phyloP scores from a whole-genome alignment of 208 protist species.

The Wallacemonas sp. region DNA sequence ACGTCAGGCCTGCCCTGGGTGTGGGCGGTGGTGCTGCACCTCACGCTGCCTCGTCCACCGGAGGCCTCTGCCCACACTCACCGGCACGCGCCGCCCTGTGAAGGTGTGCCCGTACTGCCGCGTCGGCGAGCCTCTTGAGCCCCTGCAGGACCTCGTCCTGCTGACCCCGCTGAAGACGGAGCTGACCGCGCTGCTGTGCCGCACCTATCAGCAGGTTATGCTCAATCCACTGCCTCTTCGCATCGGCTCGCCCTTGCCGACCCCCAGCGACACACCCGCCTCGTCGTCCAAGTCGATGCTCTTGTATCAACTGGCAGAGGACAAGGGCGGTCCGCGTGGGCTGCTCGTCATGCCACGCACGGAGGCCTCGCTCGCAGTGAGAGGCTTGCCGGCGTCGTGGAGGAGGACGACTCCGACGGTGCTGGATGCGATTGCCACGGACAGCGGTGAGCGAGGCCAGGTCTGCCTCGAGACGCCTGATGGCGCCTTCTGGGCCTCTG shows the following conservation, averaged over 20 bases:
- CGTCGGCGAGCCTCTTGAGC: slow-evolving; percentile 51
- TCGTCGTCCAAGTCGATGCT: slow-evolving; percentile 1
- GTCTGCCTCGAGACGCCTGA: background rate
- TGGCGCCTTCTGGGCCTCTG: background rate
- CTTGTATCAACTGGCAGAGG: slow-evolving; percentile 5
- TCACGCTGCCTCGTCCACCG: slow-evolving; percentile 49
- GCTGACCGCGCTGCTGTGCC: slow-evolving; percentile 51
- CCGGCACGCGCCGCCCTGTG: slow-evolving; percentile 17
- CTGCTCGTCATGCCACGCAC: background rate
- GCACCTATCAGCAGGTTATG: slow-evolving; percentile 63
- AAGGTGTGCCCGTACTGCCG: slow-evolving; percentile 62
- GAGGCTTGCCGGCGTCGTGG: too few relatives aligned
- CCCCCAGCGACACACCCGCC: background rate
- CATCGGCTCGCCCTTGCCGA: background rate
- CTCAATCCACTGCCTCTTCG: slow-evolving; percentile 48
- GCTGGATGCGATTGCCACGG: background rate
- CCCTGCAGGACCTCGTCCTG: slow-evolving; percentile 72
- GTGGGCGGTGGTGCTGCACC: slow-evolving; percentile 61
- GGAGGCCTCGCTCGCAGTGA: background rate
- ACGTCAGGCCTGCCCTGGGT: slow-evolving; percentile 61
- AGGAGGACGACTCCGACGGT: too few relatives aligned
- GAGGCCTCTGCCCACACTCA: slow-evolving; percentile 59
- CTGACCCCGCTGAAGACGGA: slow-evolving; percentile 66
- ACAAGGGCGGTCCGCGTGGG: slow-evolving; percentile 2
- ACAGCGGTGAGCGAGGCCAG: slow-evolving; percentile 2